Evolutionary conservation across 352 stramenopile genomes (phyloP).

Genomic region (Elongisporangium senticosum): DNA sequence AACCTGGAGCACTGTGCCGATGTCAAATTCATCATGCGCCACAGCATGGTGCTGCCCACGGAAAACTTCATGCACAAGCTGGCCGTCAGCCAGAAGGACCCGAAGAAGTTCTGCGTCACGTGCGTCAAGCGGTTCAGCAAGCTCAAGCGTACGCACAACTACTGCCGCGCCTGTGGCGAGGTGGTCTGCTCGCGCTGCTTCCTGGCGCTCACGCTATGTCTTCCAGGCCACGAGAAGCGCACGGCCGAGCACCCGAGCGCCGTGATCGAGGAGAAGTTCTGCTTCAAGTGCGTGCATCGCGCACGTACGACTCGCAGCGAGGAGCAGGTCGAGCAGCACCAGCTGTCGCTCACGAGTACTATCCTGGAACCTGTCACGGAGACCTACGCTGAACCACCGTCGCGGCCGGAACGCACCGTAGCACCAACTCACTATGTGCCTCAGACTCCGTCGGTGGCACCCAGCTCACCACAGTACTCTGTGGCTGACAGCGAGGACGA

Average conservation of each 20-base stretch:
- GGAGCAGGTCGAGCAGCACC: background rate
- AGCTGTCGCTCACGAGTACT: conserved; percentile 10
- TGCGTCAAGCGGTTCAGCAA: conserved; percentile 36
- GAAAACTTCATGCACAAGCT: conserved; percentile 29
- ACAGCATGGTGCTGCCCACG: conserved; percentile 27
- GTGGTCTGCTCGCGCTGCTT: conserved; percentile 44
- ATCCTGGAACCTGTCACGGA: background rate
- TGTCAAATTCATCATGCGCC: conserved; percentile 50
- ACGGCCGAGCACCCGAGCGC: conserved; percentile 49
- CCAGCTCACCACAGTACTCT: too few relatives aligned
- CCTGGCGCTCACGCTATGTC: conserved; percentile 51
- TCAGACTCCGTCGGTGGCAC: too few relatives aligned
- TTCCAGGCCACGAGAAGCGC: conserved; percentile 49
- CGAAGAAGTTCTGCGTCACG: conserved; percentile 22
- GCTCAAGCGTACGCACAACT: conserved; percentile 31
- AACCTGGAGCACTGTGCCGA: conserved; percentile 39
- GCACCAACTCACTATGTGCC: too few relatives aligned
- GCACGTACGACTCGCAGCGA: too few relatives aligned
- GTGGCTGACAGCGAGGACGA: conserved; percentile 14
- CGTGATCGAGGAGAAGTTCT: conserved; percentile 64
- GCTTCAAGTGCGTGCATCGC: conserved; percentile 46
- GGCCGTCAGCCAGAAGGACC: conserved; percentile 22
- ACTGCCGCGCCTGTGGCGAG: conserved; percentile 50
- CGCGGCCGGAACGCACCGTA: too few relatives aligned
- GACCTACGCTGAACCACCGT: background rate